These are phyloP conservation scores for Syzygium oleosum DNA, from an alignment of 345 rosid genomes.

Conservation along the genomic window DNA sequence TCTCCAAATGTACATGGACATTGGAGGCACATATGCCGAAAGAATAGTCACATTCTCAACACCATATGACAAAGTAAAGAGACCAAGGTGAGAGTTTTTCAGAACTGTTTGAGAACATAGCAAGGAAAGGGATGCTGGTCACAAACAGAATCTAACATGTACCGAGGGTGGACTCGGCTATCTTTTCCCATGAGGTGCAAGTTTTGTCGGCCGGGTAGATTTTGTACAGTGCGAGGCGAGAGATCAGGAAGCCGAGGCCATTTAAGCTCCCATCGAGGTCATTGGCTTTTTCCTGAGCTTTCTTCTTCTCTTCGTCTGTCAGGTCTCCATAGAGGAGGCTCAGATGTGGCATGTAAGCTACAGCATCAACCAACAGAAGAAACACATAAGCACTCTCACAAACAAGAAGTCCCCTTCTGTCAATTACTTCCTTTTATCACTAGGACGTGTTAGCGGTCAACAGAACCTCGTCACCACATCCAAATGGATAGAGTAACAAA, in stretches of 20 bases:
- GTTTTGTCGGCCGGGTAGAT: constrained; percentile 55
- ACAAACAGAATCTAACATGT: constrained; percentile 15
- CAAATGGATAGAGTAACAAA: background rate
- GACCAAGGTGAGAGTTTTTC: background rate
- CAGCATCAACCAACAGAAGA: background rate
- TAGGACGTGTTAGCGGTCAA: background rate
- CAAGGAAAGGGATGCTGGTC: background rate
- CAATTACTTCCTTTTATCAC: background rate
- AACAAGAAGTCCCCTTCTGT: background rate
- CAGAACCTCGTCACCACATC: rapidly evolving
- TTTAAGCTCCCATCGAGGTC: constrained; percentile 38
- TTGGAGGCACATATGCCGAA: background rate
- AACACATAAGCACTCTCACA: background rate
- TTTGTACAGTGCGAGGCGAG: constrained; percentile 50
- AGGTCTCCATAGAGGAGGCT: constrained; percentile 73
- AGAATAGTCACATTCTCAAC: background rate
- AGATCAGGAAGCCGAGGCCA: constrained; percentile 42
- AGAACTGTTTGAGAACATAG: background rate
- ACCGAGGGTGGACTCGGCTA: constrained; percentile 43
- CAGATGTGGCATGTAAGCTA: constrained; percentile 90
- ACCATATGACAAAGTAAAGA: background rate
- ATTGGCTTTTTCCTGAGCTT: constrained; percentile 53
- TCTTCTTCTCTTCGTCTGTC: constrained; percentile 67
- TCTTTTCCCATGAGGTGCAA: constrained; percentile 67
- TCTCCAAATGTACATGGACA: background rate